phyloP scores from a whole-genome alignment of 331 rosid species.

The Arachis monticola region DNA sequence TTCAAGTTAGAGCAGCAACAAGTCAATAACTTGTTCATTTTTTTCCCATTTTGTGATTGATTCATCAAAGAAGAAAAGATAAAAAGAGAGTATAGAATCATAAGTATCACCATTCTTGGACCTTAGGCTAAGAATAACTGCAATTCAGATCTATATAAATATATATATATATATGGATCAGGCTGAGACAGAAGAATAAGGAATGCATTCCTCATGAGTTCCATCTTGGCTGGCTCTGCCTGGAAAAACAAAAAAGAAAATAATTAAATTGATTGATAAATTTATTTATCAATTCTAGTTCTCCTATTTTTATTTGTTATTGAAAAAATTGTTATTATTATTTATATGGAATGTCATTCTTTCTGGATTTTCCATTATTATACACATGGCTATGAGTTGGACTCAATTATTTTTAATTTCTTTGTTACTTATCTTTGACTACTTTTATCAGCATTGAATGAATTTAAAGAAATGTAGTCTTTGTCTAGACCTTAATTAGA shows the following conservation, averaged over 20 bases:
- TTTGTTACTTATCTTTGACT: too few species aligned
- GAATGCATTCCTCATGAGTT: conserved; percentile 72
- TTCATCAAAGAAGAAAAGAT: neutral
- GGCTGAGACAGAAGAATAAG: conserved; percentile 49
- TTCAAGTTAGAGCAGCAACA: conserved; percentile 43
- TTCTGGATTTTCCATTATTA: conserved; percentile 8
- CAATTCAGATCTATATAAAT: conserved; percentile 26
- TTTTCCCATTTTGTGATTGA: conserved; percentile 45
- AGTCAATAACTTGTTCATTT: neutral
- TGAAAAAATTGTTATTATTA: conserved; percentile 34
- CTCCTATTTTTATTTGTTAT: conserved; percentile 21
- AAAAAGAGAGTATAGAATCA: conserved; percentile 18
- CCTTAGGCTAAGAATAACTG: conserved; percentile 31
- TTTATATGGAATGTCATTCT: conserved; percentile 39
- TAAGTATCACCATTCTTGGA: conserved; percentile 35
- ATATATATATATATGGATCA: conserved; percentile 21
- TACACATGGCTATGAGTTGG: too few species aligned
- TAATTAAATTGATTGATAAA: neutral
- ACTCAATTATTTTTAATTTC: too few species aligned
- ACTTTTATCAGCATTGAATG: too few species aligned
- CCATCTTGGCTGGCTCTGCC: conserved; percentile 38
- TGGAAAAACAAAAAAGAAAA: neutral
- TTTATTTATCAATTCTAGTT: conserved; percentile 29
- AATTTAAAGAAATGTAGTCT: too few species aligned
- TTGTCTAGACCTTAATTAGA: too few species aligned